Evolutionary conservation across 768 basidiomycete species (phyloP), one percentile per base, ranked within the genome.

Genomic region (Royoungia palumana): DNA sequence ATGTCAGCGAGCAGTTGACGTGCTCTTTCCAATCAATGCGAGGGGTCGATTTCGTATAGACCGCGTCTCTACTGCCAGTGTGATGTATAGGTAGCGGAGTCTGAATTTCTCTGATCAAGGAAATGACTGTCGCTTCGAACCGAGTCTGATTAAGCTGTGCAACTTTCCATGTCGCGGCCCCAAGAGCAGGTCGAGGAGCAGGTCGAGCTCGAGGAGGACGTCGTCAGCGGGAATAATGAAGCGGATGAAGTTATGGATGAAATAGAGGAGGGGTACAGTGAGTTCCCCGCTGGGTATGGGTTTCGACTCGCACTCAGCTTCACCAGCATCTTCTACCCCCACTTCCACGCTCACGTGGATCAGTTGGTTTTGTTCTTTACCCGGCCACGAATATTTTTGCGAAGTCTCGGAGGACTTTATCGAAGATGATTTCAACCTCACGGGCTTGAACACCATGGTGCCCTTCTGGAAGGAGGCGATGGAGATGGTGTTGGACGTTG

Each of bases 381-480:
- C 92, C 11, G 90, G 90, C 36, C 94, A 97, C 69, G 94, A 97
- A 71, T 97, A 96, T 75, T 97, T 96, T 67, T 94, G 92, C 70
- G 94, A 96, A 73, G 94, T 97, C 40, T 86, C 91, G 50, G 94
- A 96, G 66, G 96, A 99, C 66, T 99, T 98, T 70, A 98, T 99
- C 67, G 93, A 98, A 68, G 96, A 99, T 71, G 92, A 98, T 65
- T 99, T 99, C 75, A 99, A 99, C 72, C 76, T 99, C 34, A 99
- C 96, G 6, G 96, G 96, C 6, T 71, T 99, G 66, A 95, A 94
- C 63, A 80, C 80, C 27, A 85, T 94, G 85, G 96, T 98, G 16
- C 96, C 96, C 8, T 99, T 99, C 67, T 99, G 95, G 93, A 98
- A 97, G 68, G 96, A 99, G 68, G 96, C 96, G 38, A 89, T 99